These are phyloP conservation scores for Leccinum ochraceum DNA, from an alignment of 768 basidiomycete genomes.

Conservation along the genomic window DNA sequence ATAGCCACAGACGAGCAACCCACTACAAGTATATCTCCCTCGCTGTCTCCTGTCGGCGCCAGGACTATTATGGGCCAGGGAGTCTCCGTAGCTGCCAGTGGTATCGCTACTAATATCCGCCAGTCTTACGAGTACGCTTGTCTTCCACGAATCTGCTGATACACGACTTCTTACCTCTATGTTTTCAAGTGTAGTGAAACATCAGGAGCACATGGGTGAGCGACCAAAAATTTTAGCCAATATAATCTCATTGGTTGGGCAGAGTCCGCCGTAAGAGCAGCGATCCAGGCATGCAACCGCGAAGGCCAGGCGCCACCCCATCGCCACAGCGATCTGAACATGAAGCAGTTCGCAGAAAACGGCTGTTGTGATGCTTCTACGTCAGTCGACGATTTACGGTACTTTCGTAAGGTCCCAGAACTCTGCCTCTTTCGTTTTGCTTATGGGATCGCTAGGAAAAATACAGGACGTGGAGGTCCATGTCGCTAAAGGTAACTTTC, in stretches of 20 bases:
- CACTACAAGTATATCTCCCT: too few species aligned
- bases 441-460: slow-evolving; percentile 39
- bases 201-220: slow-evolving; percentile 40
- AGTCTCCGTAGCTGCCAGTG: too few species aligned
- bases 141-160: background rate
- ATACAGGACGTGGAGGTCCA: slow-evolving; percentile 60
- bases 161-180: slow-evolving; percentile 24
- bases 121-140: background rate
- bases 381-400: too few species aligned
- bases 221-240: background rate
- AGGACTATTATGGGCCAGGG: too few species aligned
- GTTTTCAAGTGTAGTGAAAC: slow-evolving; percentile 27
- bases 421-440: background rate
- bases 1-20: too few species aligned
- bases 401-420: background rate
- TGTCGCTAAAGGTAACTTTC: slow-evolving; percentile 49
- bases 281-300: background rate
- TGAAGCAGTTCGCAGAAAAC: too few species aligned
- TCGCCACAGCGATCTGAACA: slow-evolving; percentile 14
- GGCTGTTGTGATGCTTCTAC: too few species aligned
- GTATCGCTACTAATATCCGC: background rate
- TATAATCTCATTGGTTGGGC: background rate
- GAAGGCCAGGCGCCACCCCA: too few species aligned
- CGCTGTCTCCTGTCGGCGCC: too few species aligned
- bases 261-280: background rate